Evolutionary conservation across 139 green algal genomes (phyloP).

Genomic region (Eudorina sp.): DNA sequence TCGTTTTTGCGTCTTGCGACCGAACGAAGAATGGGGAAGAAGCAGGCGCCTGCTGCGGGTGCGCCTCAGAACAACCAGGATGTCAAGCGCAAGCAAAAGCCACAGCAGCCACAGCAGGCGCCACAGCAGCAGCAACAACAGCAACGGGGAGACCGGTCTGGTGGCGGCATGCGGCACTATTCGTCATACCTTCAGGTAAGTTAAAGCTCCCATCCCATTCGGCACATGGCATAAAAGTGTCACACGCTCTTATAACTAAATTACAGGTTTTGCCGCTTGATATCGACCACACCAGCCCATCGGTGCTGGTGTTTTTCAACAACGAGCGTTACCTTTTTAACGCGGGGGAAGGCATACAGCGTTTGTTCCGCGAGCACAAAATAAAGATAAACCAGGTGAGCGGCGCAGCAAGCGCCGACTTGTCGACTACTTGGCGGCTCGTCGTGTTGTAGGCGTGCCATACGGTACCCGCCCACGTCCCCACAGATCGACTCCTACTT

Average conservation of each 20-base stretch:
- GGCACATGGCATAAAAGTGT: background rate
- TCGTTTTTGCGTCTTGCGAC: background rate
- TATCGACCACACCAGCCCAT: conserved; percentile 80
- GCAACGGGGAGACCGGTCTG: background rate
- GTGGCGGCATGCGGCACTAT: conserved; percentile 36
- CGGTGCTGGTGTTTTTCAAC: conserved; percentile 94
- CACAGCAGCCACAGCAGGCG: background rate
- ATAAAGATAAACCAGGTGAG: conserved; percentile 80
- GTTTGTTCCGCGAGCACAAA: conserved; percentile 88
- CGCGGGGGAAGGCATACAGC: conserved; percentile 94
- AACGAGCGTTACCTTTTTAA: conserved; percentile 95
- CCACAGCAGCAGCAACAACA: conserved; percentile 8
- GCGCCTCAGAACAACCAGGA: conserved; percentile 8
- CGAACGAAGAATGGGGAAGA: conserved; percentile 2
- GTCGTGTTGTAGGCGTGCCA: too few species aligned
- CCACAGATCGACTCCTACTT: conserved; percentile 67
- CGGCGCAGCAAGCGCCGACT: too few species aligned
- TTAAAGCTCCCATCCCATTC: background rate
- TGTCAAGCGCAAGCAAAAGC: conserved; percentile 9
- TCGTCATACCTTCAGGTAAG: conserved; percentile 26
- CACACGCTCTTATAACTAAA: background rate
- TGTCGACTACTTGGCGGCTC: too few species aligned
- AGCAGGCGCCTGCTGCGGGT: background rate
- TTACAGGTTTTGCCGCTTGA: conserved; percentile 66
- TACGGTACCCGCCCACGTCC: too few species aligned